Base-by-base conservation (phyloP, 495 filamentous ascomycete genomes). In the Pseudomonodictys pantanalensis region DNA sequence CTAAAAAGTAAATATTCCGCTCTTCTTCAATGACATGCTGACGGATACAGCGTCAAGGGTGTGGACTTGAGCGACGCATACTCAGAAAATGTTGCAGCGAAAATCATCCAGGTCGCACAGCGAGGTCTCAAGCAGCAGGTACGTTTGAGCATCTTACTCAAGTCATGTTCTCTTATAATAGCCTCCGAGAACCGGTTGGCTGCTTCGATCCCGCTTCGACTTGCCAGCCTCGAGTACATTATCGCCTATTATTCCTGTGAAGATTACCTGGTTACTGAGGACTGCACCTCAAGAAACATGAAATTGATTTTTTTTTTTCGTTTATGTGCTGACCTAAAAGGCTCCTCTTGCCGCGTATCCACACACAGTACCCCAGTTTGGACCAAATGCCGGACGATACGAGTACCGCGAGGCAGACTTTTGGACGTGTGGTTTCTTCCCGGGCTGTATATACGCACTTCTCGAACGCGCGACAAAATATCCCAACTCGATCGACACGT, bases 371-470 rank as follows among this genome's bases (percentile, higher is more conserved):
- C 56, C 56, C 10, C 56, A 60, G 26, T 35, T 12, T 30, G 56
- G 56, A 4, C 4, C 45, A 3, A 18, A 45, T 9, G 32, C 23
- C 15, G 56, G 56, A 1, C 20, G 25, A 44, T 60, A 60, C 28
- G 45, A 60, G 22, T 29, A 60, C 23, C 56, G 56, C 24, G 56
- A 60, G 30, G 56, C 56, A 25, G 56, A 60, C 39, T 60, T 60
- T 25, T 60, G 56, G 56, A 60, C 56, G 6, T 60, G 56, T 29
- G 56, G 56, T 15, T 60, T 60, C 39, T 60, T 60, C 30, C 56
- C 56, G 10, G 56, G 56, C 17, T 52, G 56, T 29, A 60, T 60
- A 15, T 60, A 60, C 18, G 39, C 56, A 15, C 25, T 60, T 15
- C 47, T 60, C 18, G 56, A 60, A 32, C 47, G 56, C 11, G 35